Conservation (phyloP, 2,329 filamentous ascomycete species). For the Diaporthe vexans region DNA sequence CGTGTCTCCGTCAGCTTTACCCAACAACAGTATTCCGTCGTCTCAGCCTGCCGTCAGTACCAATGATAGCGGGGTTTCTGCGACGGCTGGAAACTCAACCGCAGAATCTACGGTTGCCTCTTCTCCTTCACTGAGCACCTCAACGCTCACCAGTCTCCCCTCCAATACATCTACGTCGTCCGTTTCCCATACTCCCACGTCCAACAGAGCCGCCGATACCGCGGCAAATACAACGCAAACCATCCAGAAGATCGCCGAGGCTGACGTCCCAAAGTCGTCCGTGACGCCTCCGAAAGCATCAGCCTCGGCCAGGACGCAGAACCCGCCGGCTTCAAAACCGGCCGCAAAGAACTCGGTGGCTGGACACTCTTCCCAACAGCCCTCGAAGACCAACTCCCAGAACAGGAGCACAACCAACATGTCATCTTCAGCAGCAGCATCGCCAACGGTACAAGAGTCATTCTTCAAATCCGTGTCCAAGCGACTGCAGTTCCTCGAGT, state of each 20-base stretch:
- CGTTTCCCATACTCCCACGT: background rate
- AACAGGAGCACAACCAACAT: conserved; percentile 36
- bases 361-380: conserved; percentile 23
- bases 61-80: background rate
- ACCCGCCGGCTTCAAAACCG: conserved; percentile 22
- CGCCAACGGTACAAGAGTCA: conserved; percentile 92
- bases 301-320: conserved; percentile 17
- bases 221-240: conserved; percentile 19
- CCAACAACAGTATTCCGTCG: conserved; percentile 15
- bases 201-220: conserved; percentile 17
- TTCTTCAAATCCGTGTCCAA: conserved; percentile 99
- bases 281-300: conserved; percentile 30
- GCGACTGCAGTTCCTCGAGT: conserved; percentile 89
- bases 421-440: conserved; percentile 53
- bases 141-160: background rate
- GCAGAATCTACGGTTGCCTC: conserved; percentile 27
- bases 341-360: conserved; percentile 8
- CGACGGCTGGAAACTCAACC: background rate
- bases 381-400: conserved; percentile 20
- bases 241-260: conserved; percentile 2
- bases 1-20: conserved; percentile 40
- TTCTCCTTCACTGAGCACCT: background rate
- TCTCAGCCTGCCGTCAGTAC: conserved; percentile 12
- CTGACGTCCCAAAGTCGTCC: conserved; percentile 26
- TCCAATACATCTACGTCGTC: conserved; percentile 1